Percentiles rank a stretch among this genome's conserved stretches.
These are phyloP conservation scores for Psilocybe tampanensis DNA, from an alignment of 768 basidiomycete genomes.

Conservation along the genomic window DNA sequence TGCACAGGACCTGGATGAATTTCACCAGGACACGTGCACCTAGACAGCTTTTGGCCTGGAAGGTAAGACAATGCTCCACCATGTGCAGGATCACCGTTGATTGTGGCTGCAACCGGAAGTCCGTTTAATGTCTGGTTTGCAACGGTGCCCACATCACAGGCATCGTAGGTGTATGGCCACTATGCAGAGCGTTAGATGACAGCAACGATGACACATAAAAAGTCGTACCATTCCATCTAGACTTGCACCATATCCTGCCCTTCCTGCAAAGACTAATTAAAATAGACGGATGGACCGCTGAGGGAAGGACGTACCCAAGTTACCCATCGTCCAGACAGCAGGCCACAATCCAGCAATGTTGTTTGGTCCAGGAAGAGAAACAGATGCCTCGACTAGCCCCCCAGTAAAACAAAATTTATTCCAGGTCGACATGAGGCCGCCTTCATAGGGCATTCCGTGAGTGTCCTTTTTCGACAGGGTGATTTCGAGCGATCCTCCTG, in stretches of 20 bases:
- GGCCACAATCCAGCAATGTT: constrained; percentile 78
- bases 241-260: constrained; percentile 87
- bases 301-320: constrained; percentile 51
- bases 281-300: background rate
- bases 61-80: constrained; percentile 73
- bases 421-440: constrained; percentile 71
- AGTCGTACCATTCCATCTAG: constrained; percentile 72
- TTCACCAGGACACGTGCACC: constrained; percentile 87
- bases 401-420: constrained; percentile 97
- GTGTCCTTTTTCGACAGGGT: constrained; percentile 67
- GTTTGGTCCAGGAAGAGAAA: constrained; percentile 68
- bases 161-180: constrained; percentile 86
- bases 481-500: constrained; percentile 73
- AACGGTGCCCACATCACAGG: constrained; percentile 92
- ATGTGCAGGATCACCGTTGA: constrained; percentile 57
- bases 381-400: constrained; percentile 71
- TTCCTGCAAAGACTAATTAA: constrained; percentile 40
- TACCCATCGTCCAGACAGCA: constrained; percentile 80
- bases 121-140: constrained; percentile 81
- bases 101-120: constrained; percentile 58
- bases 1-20: constrained; percentile 87
- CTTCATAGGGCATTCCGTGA: constrained; percentile 73
- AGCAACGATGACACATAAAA: no score
- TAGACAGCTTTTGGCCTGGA: constrained; percentile 83
- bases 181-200: constrained; percentile 25